Percentiles rank a stretch among this genome's conserved stretches.
Conservation (phyloP, 495 filamentous ascomycete species). For the Sporormia fimetaria region DNA sequence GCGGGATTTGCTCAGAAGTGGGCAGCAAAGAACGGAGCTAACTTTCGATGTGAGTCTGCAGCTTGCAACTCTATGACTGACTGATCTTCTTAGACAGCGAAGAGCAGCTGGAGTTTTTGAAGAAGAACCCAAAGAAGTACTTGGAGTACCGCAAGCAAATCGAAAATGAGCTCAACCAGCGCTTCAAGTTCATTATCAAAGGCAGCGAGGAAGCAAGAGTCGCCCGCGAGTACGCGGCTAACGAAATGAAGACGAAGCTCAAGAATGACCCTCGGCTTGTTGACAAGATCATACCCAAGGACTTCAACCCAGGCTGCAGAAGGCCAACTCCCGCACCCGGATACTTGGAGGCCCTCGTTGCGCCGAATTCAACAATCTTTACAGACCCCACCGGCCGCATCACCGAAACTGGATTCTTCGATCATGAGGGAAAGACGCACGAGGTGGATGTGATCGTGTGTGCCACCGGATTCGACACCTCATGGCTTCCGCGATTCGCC, state of each 20-base stretch:
- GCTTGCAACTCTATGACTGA: not conserved
- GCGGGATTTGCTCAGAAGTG: conserved; percentile 33
- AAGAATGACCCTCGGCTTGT: conserved; percentile 26
- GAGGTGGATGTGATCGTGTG: conserved; percentile 34
- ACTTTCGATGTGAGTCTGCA: conserved; percentile 29
- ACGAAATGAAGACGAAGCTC: conserved; percentile 31
- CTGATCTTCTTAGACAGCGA: conserved; percentile 21
- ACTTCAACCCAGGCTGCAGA: conserved; percentile 34
- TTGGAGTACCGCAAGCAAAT: conserved; percentile 35
- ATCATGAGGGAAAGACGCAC: conserved; percentile 28
- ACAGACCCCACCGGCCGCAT: conserved; percentile 28
- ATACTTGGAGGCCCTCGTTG: conserved; percentile 32
- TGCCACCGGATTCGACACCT: conserved; percentile 35
- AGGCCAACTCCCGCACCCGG: conserved; percentile 32
- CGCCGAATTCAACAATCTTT: conserved; percentile 29
- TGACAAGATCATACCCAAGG: conserved; percentile 32
- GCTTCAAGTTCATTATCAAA: conserved; percentile 37
- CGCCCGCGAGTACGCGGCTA: conserved; percentile 27
- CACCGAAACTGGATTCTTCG: conserved; percentile 27
- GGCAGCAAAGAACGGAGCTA: conserved; percentile 31
- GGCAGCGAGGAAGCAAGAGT: conserved; percentile 27
- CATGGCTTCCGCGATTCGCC: conserved; percentile 32
- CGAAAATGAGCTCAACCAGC: conserved; percentile 37
- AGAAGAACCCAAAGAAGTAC: conserved; percentile 31
- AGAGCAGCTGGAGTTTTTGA: conserved; percentile 28